Evolutionary conservation across 345 rosid species (phyloP), one percentile per base, ranked within the genome.

Genomic region (Aquilaria yunnanensis): DNA sequence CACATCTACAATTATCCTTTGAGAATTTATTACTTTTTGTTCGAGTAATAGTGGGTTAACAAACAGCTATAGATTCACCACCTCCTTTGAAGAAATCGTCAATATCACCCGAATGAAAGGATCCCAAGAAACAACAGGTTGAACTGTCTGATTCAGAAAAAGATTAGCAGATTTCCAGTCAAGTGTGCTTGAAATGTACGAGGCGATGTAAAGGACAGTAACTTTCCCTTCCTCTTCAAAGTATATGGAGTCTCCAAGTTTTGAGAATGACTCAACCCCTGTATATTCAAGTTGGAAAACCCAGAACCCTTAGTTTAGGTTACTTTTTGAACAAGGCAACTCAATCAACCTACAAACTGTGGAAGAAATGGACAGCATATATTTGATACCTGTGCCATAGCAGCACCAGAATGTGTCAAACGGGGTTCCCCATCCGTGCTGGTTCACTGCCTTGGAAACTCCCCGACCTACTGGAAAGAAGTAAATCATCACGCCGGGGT

Each of bases 401-500:
- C 97, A 94, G 81, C 99, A 94, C 99, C 99, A 94, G 69, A 94
- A 94, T 14, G 92, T 54, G 55, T 72, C 55, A 51, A 74, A 75
- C 29, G 71, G 77, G 65, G 88, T 82, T 75, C 96, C 99, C 99
- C 99, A 94, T 58, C 88, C 79, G 59, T 90, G 99, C 68, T 68
- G 64, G 79, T 84, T 83, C 59, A 54, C 70, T 2, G 90, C 95
- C 72, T 88, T 90, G 59, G 99, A 94, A 64, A 75, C 79, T 56
- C 98, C 97, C 23, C 61, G 83, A 32, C 78, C 77, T 52, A 75
- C 74, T 62, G 98, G 98, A 54, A 93, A 97, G 96, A 93, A 85
- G 89, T 90, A 94, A 69, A 90, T 90, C 99, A 90, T 94, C 48
- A 80, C 67, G 59, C 99, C 97, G 2, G 96, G 97, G 16, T 94